Percentiles rank a stretch among this genome's conserved stretches.
Evolutionary conservation across 129 eudicot genomes (phyloP).

Genomic region (sunflower (Helianthus annuus)): HanXRQr2.0-SUNRISE NC_035449.2:16759869-16760368

Average conservation of each 20-base stretch:
- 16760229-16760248: constrained; percentile 21
- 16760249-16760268: constrained; percentile 22
- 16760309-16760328: constrained; percentile 27
- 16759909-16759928: background rate
- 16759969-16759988: constrained; percentile 28
- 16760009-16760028: constrained; percentile 20
- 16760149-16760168: constrained; percentile 31
- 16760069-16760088: constrained; percentile 47
- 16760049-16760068: constrained; percentile 38
- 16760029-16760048: constrained; percentile 24
- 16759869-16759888: background rate
- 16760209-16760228: constrained; percentile 27
- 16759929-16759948: constrained; percentile 22
- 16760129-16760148: constrained; percentile 43
- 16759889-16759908: constrained; percentile 15
- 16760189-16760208: constrained; percentile 29
- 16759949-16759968: constrained; percentile 48
- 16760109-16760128: constrained; percentile 43
- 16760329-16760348: constrained; percentile 40
- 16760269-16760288: constrained; percentile 11
- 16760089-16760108: constrained; percentile 34
- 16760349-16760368: constrained; percentile 42
- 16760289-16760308: constrained; percentile 28
- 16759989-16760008: constrained; percentile 26
- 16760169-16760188: constrained; percentile 18